Evolutionary conservation across 768 basidiomycete genomes (phyloP).

Genomic region (Cytidiella melzeri): DNA sequence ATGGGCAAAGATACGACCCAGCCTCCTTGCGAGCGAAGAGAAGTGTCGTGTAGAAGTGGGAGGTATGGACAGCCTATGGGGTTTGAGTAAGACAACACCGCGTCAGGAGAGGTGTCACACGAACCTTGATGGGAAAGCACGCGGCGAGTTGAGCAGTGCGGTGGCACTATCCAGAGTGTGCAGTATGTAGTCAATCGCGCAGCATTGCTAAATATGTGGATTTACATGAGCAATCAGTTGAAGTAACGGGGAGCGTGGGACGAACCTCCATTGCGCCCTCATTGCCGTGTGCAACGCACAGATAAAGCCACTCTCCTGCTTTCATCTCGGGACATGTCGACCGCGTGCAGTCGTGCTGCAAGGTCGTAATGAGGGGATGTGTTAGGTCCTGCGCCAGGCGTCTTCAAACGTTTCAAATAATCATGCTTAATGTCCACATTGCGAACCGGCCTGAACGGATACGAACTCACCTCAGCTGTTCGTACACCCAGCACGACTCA

Average conservation of each 20-base stretch:
- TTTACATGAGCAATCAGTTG: not conserved
- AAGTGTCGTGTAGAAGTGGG: constrained; percentile 81
- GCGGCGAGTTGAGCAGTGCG: constrained; percentile 82
- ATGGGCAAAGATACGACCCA: constrained; percentile 94
- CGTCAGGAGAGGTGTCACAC: constrained; percentile 12
- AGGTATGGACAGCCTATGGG: constrained; percentile 81
- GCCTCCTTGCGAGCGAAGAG: constrained; percentile 79
- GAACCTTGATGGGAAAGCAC: constrained; percentile 89
- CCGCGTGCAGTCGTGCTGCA: constrained; percentile 85
- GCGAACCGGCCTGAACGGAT: not conserved
- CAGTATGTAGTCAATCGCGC: constrained; percentile 93
- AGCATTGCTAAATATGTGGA: constrained; percentile 63
- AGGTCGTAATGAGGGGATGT: constrained; percentile 75
- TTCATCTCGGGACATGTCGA: constrained; percentile 94
- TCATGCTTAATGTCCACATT: not conserved
- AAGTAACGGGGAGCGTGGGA: not conserved
- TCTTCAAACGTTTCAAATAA: constrained; percentile 31
- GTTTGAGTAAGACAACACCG: too few species aligned
- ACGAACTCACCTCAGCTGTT: constrained; percentile 44
- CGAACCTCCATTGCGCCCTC: constrained; percentile 82
- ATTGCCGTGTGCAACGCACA: constrained; percentile 92
- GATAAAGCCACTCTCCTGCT: constrained; percentile 96
- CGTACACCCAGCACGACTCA: constrained; percentile 81
- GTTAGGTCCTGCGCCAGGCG: constrained; percentile 85
- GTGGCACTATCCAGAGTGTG: constrained; percentile 94